These are phyloP conservation scores for Claviceps sp. DNA, from an alignment of 2,329 filamentous ascomycete species.

Conservation along the genomic window DNA sequence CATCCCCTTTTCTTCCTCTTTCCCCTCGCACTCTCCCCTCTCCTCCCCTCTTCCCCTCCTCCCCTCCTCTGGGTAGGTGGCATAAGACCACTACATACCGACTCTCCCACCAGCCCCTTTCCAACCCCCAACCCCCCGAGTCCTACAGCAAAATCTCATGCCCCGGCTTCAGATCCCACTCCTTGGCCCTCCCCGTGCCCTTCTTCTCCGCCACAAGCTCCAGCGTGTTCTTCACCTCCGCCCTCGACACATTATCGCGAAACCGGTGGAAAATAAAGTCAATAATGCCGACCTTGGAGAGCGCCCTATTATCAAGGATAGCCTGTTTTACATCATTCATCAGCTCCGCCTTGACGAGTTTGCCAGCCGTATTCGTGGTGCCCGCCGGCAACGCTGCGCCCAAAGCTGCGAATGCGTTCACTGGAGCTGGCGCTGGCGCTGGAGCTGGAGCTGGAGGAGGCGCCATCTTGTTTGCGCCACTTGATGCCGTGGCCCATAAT, in stretches of 20 bases:
- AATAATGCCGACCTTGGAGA: slow-evolving; percentile 28
- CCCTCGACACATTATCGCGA: slow-evolving; percentile 21
- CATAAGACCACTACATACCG: too few relatives aligned
- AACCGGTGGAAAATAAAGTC: slow-evolving; percentile 27
- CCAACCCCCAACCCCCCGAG: background rate
- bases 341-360: slow-evolving; percentile 25
- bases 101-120: background rate
- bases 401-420: slow-evolving; percentile 25
- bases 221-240: slow-evolving; percentile 28
- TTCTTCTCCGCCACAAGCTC: slow-evolving; percentile 27
- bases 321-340: slow-evolving; percentile 28
- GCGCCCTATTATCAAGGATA: slow-evolving; percentile 25
- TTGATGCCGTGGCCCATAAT: slow-evolving; percentile 7
- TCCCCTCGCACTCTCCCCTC: too few relatives aligned
- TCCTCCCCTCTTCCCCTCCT: too few relatives aligned
- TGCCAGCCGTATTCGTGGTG: slow-evolving; percentile 9
- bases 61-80: too few relatives aligned
- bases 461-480: slow-evolving; percentile 14
- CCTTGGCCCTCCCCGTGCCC: slow-evolving; percentile 22
- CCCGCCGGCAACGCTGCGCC: slow-evolving; percentile 6
- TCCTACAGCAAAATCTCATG: slow-evolving; percentile 20
- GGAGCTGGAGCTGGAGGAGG: slow-evolving; percentile 17
- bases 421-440: slow-evolving; percentile 12
- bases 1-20: too few relatives aligned
- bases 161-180: slow-evolving; percentile 27